Base-by-base conservation (phyloP, 352 stramenopile genomes). In the Phytophthora uliginosa region DNA sequence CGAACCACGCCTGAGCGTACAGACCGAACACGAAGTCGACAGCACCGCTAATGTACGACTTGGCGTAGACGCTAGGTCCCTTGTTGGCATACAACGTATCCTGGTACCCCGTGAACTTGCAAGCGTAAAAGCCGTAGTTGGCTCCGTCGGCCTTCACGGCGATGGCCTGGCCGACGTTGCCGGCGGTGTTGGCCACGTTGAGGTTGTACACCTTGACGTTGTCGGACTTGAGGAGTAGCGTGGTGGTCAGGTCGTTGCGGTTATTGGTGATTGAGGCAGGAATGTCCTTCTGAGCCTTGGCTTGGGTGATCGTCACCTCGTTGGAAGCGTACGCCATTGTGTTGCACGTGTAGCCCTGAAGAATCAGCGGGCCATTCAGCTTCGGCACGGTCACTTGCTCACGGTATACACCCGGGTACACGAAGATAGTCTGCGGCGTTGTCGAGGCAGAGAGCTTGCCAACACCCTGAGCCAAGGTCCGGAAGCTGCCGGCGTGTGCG, bases 51-150 rank as follows among this genome's bases (percentile, higher is more conserved):
- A 52, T 52, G n/a, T 52, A 52, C 8, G 45, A 52, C 45, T 12
- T 52, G n/a, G 47, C 47, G 20, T 52, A 60, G 4, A 60, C 9
- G 18, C 20, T 40, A 2, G 31, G 54, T 2, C 54, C 54, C 33
- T 60, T 31, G 54, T 50, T 60, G 1, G 54, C 54, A n/a, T 60
- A 60, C 8, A 60, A 10, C 9, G 54, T 60, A 7, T 60, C 54
- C 31, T 60, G 54, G 54, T 60, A 60, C 1, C 54, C 38, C 1
- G n/a, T 48, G 13, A 60, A 28, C 18, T 60, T 50, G 54, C 54
- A 60, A 7, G 54, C 54, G 33, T 52, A 52, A 9, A 52, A 52
- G 20, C 47, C 47, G 20, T 17, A 20, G 20, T 52, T 52, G n/a
- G 20, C 47, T 6, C 47, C 47, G 20, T 52, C 47, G 2, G 47